Evolutionary conservation across 1,284 basidiomycete species (phyloP), one percentile per base, ranked within the genome.

Genomic region (Trichosporon ovoides): DNA sequence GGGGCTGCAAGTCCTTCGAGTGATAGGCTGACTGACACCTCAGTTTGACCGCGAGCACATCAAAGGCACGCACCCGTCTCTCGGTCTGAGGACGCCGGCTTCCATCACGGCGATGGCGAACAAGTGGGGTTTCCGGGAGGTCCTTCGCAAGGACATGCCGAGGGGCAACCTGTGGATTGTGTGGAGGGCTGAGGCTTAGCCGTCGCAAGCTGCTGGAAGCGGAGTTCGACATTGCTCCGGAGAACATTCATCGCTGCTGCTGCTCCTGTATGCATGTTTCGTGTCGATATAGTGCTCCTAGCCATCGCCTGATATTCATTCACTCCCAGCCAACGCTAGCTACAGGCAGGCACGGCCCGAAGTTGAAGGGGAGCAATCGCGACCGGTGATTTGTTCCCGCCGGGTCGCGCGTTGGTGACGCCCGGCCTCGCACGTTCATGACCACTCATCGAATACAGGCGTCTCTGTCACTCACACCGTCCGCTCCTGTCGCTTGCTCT

Each of bases 111-210:
- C 18, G 1, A 60, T 69, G 57, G 72, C 72, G 1, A 52, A 37
- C 14, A 58, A 56, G 52, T 72, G 69, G 69, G 72, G 72, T 1
- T 74, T 70, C 35, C 33, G 31, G 10, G 68, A 69, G 51, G 69
- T 60, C 46, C 31, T 20, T 31, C 61, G 68, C 38, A 20, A 34
- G 22, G 66, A 70, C 22, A 68, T 74, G 67, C 68, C 72, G 14
- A 69, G 66, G 57, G 72, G 72, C n/a, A 74, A 74, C 57, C 58
- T 69, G 62, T 72, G 65, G 58, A 66, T 73, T 5, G 65, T 74
- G 31, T 74, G 71, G 70, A 57, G 65, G 4, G 66, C 58, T 6
- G 52, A 34, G 36, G n/a, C n/a, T 31, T 36, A 51, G 49, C 16
- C 6, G 5, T 16, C 13, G 18, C 13, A 9, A 11, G 19, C 18